These are phyloP conservation scores for Lactifluus hygrophoroides DNA, from an alignment of 768 basidiomycete species.

Conservation along the genomic window DNA sequence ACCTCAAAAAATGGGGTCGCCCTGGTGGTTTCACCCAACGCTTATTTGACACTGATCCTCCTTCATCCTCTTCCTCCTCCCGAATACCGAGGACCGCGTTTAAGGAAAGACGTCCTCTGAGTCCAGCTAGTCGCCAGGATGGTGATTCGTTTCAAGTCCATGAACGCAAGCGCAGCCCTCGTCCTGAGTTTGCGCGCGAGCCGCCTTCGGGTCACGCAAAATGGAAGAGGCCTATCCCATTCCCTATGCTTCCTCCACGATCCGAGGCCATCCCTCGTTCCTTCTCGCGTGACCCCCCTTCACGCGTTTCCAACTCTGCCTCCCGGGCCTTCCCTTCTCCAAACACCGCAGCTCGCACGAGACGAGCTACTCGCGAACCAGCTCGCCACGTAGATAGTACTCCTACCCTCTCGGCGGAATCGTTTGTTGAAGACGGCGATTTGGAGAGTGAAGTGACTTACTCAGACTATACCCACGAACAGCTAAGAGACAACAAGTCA, in stretches of 20 bases:
- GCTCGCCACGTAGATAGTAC: background rate
- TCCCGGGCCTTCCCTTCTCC: background rate
- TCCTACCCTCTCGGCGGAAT: background rate
- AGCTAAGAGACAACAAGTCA: background rate
- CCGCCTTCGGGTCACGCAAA: background rate
- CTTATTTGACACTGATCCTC: background rate
- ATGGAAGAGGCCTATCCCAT: conserved; percentile 7
- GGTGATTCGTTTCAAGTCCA: background rate
- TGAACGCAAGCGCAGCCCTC: background rate
- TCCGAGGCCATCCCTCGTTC: background rate
- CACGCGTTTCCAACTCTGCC: background rate
- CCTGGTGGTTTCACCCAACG: background rate
- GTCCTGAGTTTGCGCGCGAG: background rate
- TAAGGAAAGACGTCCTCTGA: background rate
- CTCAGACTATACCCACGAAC: background rate
- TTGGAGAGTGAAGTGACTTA: background rate
- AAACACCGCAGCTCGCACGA: background rate
- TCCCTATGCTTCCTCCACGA: background rate
- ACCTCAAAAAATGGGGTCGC: conserved; percentile 17
- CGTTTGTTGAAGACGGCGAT: background rate
- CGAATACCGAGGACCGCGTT: background rate
- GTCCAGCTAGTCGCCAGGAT: no score
- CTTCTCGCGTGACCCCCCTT: background rate
- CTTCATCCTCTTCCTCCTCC: background rate
- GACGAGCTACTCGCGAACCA: background rate